Evolutionary conservation across 768 basidiomycete species (phyloP).

Genomic region (Rhodotorula taiwanensis): DNA sequence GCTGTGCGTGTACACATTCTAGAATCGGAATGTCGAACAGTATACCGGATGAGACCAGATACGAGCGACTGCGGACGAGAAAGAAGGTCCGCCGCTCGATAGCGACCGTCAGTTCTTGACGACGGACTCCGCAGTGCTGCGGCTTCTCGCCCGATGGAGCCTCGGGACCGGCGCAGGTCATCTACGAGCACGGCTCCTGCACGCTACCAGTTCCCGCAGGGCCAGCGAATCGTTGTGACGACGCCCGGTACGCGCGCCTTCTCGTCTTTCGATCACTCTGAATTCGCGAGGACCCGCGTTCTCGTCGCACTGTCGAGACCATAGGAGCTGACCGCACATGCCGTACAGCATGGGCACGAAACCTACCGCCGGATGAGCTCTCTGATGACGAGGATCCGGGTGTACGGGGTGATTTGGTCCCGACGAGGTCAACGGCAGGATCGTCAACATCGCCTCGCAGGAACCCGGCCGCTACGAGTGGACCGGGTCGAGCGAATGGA

Average conservation of each 20-base stretch:
- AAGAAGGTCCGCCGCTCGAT: too few relatives aligned
- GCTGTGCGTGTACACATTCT: too few relatives aligned
- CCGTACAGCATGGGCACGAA: conserved; percentile 27
- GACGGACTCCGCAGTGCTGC: too few relatives aligned
- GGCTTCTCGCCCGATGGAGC: too few relatives aligned
- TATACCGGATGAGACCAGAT: too few relatives aligned
- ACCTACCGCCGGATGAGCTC: conserved; percentile 30
- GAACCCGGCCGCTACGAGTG: conserved; percentile 6
- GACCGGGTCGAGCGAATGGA: not conserved
- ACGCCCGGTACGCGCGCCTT: conserved; percentile 5
- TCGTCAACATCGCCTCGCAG: conserved; percentile 3
- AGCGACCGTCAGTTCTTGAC: too few relatives aligned
- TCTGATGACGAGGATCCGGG: conserved; percentile 19
- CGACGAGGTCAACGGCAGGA: conserved; percentile 2
- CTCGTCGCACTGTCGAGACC: too few relatives aligned
- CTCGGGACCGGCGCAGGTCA: too few relatives aligned
- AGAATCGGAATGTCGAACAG: too few relatives aligned
- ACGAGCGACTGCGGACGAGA: too few relatives aligned
- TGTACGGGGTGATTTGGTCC: not conserved
- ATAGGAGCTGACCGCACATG: too few relatives aligned
- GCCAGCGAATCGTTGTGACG: conserved; percentile 10
- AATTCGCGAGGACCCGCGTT: not conserved
- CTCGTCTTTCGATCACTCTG: not conserved
- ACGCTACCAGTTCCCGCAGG: conserved; percentile 1
- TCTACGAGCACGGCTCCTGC: too few relatives aligned